Evolutionary conservation across 163 green algal species (phyloP).

Genomic region (Chlamydomonas reinhardtii): DNA sequence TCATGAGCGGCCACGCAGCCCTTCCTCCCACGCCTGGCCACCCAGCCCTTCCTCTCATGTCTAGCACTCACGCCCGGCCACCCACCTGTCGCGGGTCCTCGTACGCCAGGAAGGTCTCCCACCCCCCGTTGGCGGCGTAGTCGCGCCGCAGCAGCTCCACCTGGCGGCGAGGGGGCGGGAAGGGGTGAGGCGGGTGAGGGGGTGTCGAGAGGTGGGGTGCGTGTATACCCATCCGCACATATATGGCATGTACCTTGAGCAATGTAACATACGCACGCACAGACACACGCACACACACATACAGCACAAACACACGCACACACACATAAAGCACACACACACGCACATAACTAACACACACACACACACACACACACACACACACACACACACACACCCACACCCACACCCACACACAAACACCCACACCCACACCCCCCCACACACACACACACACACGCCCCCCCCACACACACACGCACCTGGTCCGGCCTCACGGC

Average conservation of each 20-base stretch:
- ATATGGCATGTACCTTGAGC: no score
- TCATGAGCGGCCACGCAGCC: neutral
- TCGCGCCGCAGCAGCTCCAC: conserved; percentile 96
- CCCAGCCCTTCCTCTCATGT: no score
- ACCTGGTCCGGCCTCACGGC: conserved; percentile 58
- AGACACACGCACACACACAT: no score
- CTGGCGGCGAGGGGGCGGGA: conserved; percentile 27
- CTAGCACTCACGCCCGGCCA: neutral
- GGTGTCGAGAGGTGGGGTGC: neutral
- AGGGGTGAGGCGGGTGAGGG: neutral
- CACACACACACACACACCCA: neutral
- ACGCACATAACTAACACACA: no score
- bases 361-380: no score
- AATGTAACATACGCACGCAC: no score
- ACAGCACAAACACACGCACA: no score
- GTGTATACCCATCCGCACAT: no score
- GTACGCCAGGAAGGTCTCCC: conserved; percentile 98
- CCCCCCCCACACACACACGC: neutral
- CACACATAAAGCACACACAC: no score
- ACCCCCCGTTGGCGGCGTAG: conserved; percentile 95
- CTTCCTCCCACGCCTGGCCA: neutral
- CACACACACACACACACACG: neutral
- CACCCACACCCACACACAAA: neutral
- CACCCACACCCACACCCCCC: no score
- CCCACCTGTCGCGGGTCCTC: conserved; percentile 83